These are phyloP conservation scores for Zostera marina DNA, from an alignment of 116 monocot species.

Conservation along the genomic window DNA sequence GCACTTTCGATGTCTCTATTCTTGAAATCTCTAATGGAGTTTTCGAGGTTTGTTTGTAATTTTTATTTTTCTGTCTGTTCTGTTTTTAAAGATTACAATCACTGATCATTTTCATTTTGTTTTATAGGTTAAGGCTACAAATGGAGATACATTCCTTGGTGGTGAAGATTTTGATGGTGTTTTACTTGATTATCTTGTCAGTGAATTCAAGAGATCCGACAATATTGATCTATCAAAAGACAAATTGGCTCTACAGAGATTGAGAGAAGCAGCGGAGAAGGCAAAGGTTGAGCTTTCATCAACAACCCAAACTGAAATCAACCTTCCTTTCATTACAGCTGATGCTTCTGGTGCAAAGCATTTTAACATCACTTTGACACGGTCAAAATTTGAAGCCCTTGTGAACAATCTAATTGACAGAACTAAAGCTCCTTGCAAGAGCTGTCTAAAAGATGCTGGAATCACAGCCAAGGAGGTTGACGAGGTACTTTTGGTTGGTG, in stretches of 20 bases:
- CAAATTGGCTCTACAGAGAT: slow-evolving; percentile 20
- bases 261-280: slow-evolving; percentile 37
- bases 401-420: slow-evolving; percentile 23
- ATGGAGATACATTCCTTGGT: slow-evolving; percentile 32
- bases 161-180: slow-evolving; percentile 30
- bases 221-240: slow-evolving; percentile 29
- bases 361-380: slow-evolving; percentile 26
- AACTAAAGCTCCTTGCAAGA: slow-evolving; percentile 21
- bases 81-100: not conserved
- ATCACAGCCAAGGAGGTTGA: slow-evolving; percentile 22
- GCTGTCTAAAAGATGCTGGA: slow-evolving; percentile 27
- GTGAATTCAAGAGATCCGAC: slow-evolving; percentile 26
- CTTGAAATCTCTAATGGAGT: slow-evolving; percentile 37
- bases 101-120: not conserved
- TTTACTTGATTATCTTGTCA: slow-evolving; percentile 20
- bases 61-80: not conserved
- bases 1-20: slow-evolving; percentile 34
- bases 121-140: slow-evolving; percentile 27
- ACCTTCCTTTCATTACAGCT: slow-evolving; percentile 29
- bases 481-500: slow-evolving; percentile 28
- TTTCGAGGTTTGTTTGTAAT: slow-evolving; percentile 19
- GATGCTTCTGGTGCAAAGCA: slow-evolving; percentile 34
- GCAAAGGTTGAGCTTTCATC: slow-evolving; percentile 31
- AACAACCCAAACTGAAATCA: slow-evolving; percentile 24
- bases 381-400: slow-evolving; percentile 28